Evolutionary conservation across 176 grass and related monocot species (phyloP).

Genomic region (Oryza nivara): DNA sequence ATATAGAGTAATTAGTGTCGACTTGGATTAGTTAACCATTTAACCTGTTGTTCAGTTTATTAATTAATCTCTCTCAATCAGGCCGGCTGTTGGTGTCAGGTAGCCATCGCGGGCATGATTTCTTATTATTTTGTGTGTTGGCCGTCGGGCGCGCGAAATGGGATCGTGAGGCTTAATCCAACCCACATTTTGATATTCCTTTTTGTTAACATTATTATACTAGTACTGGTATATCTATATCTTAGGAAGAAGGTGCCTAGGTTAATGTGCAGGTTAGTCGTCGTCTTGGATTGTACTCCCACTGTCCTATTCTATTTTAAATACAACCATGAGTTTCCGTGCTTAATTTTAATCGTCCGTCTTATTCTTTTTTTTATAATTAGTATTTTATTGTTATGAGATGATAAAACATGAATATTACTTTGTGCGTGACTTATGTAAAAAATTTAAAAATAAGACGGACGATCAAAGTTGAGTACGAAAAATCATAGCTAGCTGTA

Average conservation of each 20-base stretch:
- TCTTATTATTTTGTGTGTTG: background rate
- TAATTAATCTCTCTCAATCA: background rate
- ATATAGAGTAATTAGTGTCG: background rate
- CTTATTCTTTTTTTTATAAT: no score
- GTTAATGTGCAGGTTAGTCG: background rate
- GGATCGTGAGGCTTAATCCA: background rate
- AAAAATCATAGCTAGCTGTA: no score
- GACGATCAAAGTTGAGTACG: no score
- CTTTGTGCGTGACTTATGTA: no score
- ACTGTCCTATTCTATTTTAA: no score
- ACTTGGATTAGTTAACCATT: background rate
- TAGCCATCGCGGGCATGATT: slow-evolving; percentile 19
- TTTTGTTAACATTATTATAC: background rate
- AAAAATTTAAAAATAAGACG: no score
- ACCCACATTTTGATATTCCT: background rate
- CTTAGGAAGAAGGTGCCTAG: background rate
- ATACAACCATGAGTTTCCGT: no score
- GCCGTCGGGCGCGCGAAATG: background rate
- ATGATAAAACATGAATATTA: no score
- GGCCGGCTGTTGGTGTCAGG: background rate
- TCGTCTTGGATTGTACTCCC: background rate
- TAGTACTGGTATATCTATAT: background rate
- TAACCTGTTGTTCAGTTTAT: background rate
- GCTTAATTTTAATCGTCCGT: no score
- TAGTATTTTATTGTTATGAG: no score